phyloP scores from a whole-genome alignment of 257 asterid genomes.

The Avicennia marina region DNA sequence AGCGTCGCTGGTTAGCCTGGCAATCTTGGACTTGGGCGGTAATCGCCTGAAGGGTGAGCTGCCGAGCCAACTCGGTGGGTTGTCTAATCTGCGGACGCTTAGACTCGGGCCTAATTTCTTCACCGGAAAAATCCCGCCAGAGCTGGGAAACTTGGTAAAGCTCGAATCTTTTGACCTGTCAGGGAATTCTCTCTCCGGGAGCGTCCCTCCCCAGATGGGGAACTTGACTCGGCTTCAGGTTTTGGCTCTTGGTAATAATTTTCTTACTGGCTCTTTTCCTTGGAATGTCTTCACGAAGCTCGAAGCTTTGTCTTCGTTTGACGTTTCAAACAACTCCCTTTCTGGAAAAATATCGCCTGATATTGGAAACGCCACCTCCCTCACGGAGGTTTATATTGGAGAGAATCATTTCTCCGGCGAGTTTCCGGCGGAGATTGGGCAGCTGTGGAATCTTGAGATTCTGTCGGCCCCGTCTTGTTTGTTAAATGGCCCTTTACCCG shows the following conservation, averaged over 20 bases:
- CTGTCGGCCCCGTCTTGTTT: constrained; percentile 49
- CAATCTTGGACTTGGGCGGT: constrained; percentile 46
- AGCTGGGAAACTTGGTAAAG: constrained; percentile 39
- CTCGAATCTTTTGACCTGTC: constrained; percentile 62
- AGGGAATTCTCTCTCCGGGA: constrained; percentile 59
- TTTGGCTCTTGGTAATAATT: constrained; percentile 62
- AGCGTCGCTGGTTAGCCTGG: constrained; percentile 23
- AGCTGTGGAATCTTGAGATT: constrained; percentile 32
- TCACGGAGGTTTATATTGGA: constrained; percentile 56
- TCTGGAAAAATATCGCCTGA: constrained; percentile 58
- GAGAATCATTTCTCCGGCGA: constrained; percentile 58
- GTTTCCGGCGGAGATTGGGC: constrained; percentile 60
- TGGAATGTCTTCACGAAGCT: constrained; percentile 39
- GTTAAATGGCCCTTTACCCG: constrained; percentile 68
- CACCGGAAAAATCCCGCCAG: constrained; percentile 53
- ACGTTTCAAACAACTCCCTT: constrained; percentile 70
- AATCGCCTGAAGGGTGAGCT: constrained; percentile 54
- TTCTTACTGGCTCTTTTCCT: constrained; percentile 55
- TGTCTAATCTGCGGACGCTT: constrained; percentile 35
- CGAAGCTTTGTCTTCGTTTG: constrained; percentile 41
- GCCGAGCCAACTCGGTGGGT: constrained; percentile 42
- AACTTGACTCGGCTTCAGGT: constrained; percentile 40
- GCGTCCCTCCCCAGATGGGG: constrained; percentile 53
- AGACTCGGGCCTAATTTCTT: constrained; percentile 59
- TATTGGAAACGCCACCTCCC: constrained; percentile 46